Evolutionary conservation across 306 rosid genomes (phyloP).

Genomic region (Quercus wislizeni): DNA sequence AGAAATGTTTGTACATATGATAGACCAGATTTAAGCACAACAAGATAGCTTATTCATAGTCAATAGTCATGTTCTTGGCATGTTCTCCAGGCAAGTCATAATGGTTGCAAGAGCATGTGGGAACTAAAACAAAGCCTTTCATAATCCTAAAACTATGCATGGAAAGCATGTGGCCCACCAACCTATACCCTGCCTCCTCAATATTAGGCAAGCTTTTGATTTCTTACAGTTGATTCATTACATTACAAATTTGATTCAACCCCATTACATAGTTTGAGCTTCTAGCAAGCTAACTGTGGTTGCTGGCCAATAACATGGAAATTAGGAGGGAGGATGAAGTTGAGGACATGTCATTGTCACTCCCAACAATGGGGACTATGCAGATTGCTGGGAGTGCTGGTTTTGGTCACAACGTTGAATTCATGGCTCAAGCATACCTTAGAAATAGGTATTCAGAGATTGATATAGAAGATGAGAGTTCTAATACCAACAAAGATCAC

Average conservation of each 20-base stretch:
- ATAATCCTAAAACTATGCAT: conserved; percentile 33
- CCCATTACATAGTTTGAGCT: conserved; percentile 15
- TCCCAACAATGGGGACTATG: conserved; percentile 46
- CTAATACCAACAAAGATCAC: conserved; percentile 31
- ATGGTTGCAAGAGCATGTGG: conserved; percentile 45
- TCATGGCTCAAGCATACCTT: conserved; percentile 57
- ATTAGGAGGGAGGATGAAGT: conserved; percentile 59
- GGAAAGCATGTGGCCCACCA: conserved; percentile 77
- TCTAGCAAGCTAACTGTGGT: neutral
- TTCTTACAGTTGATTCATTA: conserved; percentile 31
- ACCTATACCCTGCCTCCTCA: conserved; percentile 37
- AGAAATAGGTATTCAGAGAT: conserved; percentile 61
- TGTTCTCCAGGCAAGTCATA: conserved; percentile 30
- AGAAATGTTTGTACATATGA: too few species aligned
- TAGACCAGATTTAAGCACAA: too few species aligned
- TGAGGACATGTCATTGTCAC: conserved; percentile 54
- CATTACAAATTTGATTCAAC: conserved; percentile 29
- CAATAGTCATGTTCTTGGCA: conserved; percentile 66
- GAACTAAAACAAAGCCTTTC: conserved; percentile 24
- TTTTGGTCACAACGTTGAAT: conserved; percentile 57
- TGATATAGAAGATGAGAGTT: conserved; percentile 46
- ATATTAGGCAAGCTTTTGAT: conserved; percentile 45
- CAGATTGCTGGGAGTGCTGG: conserved; percentile 64
- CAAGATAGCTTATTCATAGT: conserved; percentile 17
- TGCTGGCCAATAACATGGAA: conserved; percentile 49